Percentiles rank a stretch among this genome's conserved stretches.
Conservation (phyloP, 2,329 filamentous ascomycete genomes). For the Teratosphaeria pseudoeucalypti region DNA sequence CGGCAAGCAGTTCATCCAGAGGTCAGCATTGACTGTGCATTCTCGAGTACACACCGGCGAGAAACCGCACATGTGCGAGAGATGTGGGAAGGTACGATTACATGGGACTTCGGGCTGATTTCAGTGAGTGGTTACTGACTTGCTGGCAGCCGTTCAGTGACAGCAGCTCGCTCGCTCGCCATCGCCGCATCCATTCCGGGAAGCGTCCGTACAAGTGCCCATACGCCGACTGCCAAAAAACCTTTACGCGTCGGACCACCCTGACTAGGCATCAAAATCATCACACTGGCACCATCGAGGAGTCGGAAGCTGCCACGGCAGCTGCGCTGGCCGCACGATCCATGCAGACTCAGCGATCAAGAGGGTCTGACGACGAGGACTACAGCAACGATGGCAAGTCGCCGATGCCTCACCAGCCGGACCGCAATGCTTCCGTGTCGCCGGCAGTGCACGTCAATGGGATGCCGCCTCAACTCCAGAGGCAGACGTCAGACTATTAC, state of each 20-base stretch:
- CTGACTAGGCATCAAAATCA: slow-evolving; percentile 92
- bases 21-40: slow-evolving; percentile 90
- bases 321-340: slow-evolving; percentile 60
- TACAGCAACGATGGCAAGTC: slow-evolving; percentile 59
- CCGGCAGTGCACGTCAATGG: slow-evolving; percentile 65
- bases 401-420: slow-evolving; percentile 68
- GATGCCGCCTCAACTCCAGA: slow-evolving; percentile 52
- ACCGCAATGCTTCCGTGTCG: slow-evolving; percentile 69
- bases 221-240: slow-evolving; percentile 96
- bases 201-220: slow-evolving; percentile 96
- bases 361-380: slow-evolving; percentile 55
- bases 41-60: slow-evolving; percentile 93
- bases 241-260: slow-evolving; percentile 90
- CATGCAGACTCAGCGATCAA: slow-evolving; percentile 36
- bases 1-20: slow-evolving; percentile 94
- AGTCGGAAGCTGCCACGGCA: slow-evolving; percentile 79
- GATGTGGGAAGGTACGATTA: slow-evolving; percentile 75
- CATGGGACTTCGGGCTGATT: neutral
- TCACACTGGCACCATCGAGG: slow-evolving; percentile 89
- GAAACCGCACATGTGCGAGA: slow-evolving; percentile 96
- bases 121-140: slow-evolving; percentile 16
- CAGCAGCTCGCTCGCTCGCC: slow-evolving; percentile 83
- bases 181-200: slow-evolving; percentile 89
- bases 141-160: slow-evolving; percentile 76
- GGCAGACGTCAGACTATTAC: slow-evolving; percentile 62